Conservation (phyloP, 2,329 filamentous ascomycete genomes). For the Clarireedia sp. region DNA sequence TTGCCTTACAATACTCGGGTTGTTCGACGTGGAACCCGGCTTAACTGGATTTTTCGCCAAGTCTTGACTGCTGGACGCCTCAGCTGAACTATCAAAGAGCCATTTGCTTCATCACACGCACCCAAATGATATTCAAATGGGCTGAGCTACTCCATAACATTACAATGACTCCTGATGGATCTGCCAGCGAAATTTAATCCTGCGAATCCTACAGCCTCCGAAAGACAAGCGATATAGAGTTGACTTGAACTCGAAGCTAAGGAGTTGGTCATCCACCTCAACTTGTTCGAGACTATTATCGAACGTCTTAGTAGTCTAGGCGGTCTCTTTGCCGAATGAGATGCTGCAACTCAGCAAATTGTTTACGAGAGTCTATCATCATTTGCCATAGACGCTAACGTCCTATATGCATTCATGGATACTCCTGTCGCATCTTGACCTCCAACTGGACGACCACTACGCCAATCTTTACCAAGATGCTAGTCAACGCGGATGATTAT, state of each 20-base stretch:
- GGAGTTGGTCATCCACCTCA: background rate
- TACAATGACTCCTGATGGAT: background rate
- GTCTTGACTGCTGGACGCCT: too few relatives aligned
- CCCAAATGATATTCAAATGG: background rate
- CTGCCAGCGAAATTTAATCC: background rate
- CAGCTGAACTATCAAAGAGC: too few relatives aligned
- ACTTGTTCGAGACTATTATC: background rate
- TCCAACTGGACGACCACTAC: background rate
- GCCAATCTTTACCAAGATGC: background rate
- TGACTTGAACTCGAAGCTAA: background rate
- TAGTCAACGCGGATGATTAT: background rate
- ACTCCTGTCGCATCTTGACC: background rate
- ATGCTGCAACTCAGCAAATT: background rate
- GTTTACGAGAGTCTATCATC: too few relatives aligned
- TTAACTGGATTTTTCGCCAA: too few relatives aligned
- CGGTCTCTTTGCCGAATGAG: background rate
- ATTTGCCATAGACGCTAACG: background rate
- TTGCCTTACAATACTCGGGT: background rate
- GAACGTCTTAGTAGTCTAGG: background rate
- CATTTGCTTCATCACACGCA: too few relatives aligned
- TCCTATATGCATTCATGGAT: background rate
- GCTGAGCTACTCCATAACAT: background rate
- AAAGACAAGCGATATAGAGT: background rate
- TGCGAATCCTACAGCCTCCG: background rate
- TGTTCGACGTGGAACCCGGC: too few relatives aligned